Evolutionary conservation across 129 eudicot genomes (phyloP).

Genomic region (Flaveria ramosissima): DNA sequence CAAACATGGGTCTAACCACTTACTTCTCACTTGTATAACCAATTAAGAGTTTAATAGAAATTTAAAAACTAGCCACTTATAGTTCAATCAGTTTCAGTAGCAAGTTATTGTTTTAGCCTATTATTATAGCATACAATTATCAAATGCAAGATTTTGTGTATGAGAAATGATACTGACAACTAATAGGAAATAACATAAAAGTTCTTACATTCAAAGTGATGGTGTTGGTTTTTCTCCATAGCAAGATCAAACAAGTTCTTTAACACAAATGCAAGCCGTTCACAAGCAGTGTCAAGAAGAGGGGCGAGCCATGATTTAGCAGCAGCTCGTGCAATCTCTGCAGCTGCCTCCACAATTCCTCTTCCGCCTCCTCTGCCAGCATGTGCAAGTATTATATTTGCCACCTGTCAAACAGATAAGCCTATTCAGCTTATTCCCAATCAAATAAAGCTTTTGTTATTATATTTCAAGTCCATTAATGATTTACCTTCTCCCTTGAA

Average conservation of each 20-base stretch:
- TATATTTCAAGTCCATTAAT: background rate
- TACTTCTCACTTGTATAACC: background rate
- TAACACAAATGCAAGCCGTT: constrained; percentile 85
- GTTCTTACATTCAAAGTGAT: constrained; percentile 58
- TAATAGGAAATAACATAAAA: background rate
- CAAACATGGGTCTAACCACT: background rate
- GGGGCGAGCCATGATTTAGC: constrained; percentile 94
- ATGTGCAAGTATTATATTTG: constrained; percentile 95
- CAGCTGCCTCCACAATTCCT: constrained; percentile 88
- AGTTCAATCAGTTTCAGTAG: no score
- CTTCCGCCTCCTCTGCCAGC: constrained; percentile 89
- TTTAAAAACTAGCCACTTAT: background rate
- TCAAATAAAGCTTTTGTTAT: background rate
- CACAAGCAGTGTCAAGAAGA: constrained; percentile 93
- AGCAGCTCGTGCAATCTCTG: constrained; percentile 97
- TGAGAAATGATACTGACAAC: background rate
- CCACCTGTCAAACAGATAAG: constrained; percentile 54
- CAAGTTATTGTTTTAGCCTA: no score
- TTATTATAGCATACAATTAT: no score
- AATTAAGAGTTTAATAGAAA: background rate
- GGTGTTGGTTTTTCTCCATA: constrained; percentile 64
- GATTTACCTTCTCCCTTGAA: constrained; percentile 81
- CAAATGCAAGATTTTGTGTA: background rate
- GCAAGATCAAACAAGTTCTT: constrained; percentile 81
- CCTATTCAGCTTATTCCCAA: constrained; percentile 4